phyloP scores from a whole-genome alignment of 768 basidiomycete species.

The Boletus rubescentipes region DNA sequence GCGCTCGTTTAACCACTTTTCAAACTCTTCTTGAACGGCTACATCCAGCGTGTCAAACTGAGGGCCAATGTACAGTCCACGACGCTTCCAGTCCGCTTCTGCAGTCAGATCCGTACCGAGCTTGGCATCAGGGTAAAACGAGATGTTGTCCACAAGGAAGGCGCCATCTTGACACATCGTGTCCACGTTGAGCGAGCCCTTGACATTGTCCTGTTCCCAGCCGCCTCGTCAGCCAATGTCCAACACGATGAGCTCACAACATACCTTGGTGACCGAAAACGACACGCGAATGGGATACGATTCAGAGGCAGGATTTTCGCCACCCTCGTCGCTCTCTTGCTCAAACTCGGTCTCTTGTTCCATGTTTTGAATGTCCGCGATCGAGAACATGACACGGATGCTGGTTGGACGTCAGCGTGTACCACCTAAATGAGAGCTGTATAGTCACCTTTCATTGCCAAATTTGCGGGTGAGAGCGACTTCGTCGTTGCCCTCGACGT shows the following conservation, averaged over 20 bases:
- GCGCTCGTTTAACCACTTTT: constrained; percentile 85
- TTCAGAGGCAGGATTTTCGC: constrained; percentile 30
- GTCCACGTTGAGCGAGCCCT: constrained; percentile 77
- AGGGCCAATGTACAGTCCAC: constrained; percentile 91
- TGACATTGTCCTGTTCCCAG: constrained; percentile 40
- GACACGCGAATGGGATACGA: constrained; percentile 76
- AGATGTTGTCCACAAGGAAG: constrained; percentile 87
- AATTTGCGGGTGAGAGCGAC: constrained; percentile 79
- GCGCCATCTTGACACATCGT: constrained; percentile 74
- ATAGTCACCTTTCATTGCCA: constrained; percentile 84
- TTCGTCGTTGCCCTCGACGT: constrained; percentile 74
- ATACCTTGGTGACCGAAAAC: constrained; percentile 82
- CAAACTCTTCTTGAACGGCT: constrained; percentile 86
- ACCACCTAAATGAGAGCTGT: too few species aligned
- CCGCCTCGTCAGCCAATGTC: background rate
- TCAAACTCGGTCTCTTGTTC: constrained; percentile 42
- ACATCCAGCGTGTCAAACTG: constrained; percentile 92
- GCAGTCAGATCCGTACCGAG: constrained; percentile 76
- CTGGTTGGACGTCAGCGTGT: background rate
- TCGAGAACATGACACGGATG: constrained; percentile 89
- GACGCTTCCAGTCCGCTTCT: constrained; percentile 92
- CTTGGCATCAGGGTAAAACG: constrained; percentile 74
- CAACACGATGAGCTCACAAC: constrained; percentile 1
- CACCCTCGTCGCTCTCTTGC: constrained; percentile 38
- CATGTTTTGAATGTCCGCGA: constrained; percentile 72